Base-by-base conservation (phyloP, 257 asterid species). In the Ajuga chamaepitys region DNA sequence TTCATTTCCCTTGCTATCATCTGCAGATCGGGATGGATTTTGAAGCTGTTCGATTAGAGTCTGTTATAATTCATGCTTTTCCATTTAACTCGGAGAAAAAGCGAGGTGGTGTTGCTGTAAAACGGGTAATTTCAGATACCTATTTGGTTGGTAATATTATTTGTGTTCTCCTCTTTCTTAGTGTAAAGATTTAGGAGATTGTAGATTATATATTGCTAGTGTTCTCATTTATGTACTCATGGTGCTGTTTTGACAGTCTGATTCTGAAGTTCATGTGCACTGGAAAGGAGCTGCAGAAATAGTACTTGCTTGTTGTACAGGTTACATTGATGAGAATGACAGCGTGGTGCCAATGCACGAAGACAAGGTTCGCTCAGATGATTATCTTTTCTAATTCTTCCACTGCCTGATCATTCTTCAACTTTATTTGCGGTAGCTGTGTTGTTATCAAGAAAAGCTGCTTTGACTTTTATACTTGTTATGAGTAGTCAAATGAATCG, bases 261-360 rank as follows among this genome's bases (percentile, higher is more conserved):
- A 82, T 77, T 79, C 91, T 55, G 91, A 83, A 64, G 70, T 87
- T 71, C 95, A 51, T 66, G 72, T 92, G 25, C 98, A 92, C 64
- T 92, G 97, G 97, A 92, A 92, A 81, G 98, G 98, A 65, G 98
- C 98, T 55, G 95, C 98, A 46, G 98, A 89, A 74, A 87, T 92
- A 21, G 89, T 92, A 18, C 89, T 92, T 30, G 84, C 82, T 80
- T 87, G 70, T 55, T 92, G 98, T 72, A 69, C 87, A 46, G 67
- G 82, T 61, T 93, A 79, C 70, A 56, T 93, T 40, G 96, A 87
- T 78, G 85, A 70, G 35, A 78, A 87, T 73, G 91, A 74, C 69
- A 62, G 41, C 28, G 76, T 80, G 70, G 77, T 82, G 22, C 80
- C 71, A 28, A 74, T 93, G 89, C 82, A 77, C 60, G 96, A 82